These are phyloP conservation scores for Russula dissimulans DNA, from an alignment of 768 basidiomycete genomes.

Conservation along the genomic window DNA sequence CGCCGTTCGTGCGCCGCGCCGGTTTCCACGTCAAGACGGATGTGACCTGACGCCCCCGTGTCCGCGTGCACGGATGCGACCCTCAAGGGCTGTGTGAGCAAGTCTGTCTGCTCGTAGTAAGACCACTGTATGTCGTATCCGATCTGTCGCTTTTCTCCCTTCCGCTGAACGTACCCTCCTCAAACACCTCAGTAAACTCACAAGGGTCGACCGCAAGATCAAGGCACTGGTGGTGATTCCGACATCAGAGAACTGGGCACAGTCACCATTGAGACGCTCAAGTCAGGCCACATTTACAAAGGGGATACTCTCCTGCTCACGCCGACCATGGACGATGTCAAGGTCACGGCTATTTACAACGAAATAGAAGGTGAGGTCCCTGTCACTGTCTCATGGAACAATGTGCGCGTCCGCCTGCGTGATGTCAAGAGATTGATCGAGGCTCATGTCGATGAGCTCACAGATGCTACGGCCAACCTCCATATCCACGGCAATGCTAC, in stretches of 20 bases:
- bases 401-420: conserved; percentile 83
- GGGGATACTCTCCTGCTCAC: conserved; percentile 79
- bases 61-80: conserved; percentile 90
- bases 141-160: background rate
- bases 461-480: conserved; percentile 47
- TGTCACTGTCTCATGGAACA: conserved; percentile 81
- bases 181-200: conserved; percentile 76
- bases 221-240: conserved; percentile 94
- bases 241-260: conserved; percentile 95
- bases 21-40: conserved; percentile 96
- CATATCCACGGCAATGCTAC: background rate
- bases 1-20: conserved; percentile 78
- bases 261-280: conserved; percentile 94
- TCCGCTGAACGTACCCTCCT: conserved; percentile 49
- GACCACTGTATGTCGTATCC: conserved; percentile 46
- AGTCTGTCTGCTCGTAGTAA: conserved; percentile 72
- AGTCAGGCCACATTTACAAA: conserved; percentile 86
- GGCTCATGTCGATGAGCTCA: conserved; percentile 46
- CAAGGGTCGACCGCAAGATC: conserved; percentile 87
- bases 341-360: conserved; percentile 82
- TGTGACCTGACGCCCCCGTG: conserved; percentile 80
- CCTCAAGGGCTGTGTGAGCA: conserved; percentile 74
- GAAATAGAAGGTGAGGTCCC: conserved; percentile 86
- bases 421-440: conserved; percentile 77
- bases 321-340: conserved; percentile 83